Evolutionary conservation across 225 moss, liverwort and hornwort genomes (phyloP).

Genomic region (Physcomitrellopsis africana): DNA sequence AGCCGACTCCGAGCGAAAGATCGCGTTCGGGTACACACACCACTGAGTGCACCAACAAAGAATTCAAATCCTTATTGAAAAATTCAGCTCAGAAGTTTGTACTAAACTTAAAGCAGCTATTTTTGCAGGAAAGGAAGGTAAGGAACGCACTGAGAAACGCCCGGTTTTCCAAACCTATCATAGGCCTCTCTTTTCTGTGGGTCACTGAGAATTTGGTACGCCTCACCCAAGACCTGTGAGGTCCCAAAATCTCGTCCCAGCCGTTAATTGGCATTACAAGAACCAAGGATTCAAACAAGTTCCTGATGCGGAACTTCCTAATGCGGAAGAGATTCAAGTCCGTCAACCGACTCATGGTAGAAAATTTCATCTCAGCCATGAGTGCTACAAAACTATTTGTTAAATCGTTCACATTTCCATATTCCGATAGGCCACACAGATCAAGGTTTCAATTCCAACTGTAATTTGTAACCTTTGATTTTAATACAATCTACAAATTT

Average conservation of each 20-base stretch:
- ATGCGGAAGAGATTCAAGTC: no score
- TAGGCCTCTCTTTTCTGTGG: conserved; percentile 69
- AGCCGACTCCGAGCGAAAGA: no score
- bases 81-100: background rate
- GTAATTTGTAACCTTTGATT: background rate
- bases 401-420: no score
- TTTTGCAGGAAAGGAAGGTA: conserved; percentile 12
- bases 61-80: background rate
- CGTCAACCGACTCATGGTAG: no score
- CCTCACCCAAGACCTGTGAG: conserved; percentile 83
- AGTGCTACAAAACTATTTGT: no score
- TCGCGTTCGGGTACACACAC: no score
- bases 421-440: no score
- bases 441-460: background rate
- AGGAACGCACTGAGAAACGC: conserved; percentile 65
- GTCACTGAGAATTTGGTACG: conserved; percentile 91
- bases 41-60: no score
- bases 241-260: conserved; percentile 11
- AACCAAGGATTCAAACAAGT: conserved; percentile 11
- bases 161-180: conserved; percentile 72
- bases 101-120: background rate
- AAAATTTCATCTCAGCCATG: no score
- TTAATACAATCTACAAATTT: background rate
- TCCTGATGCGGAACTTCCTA: background rate
- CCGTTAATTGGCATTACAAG: background rate